Percentiles rank a stretch among this genome's conserved stretches.
Evolutionary conservation across 306 rosid genomes (phyloP).

Genomic region (Hippophae gyantsensis): DNA sequence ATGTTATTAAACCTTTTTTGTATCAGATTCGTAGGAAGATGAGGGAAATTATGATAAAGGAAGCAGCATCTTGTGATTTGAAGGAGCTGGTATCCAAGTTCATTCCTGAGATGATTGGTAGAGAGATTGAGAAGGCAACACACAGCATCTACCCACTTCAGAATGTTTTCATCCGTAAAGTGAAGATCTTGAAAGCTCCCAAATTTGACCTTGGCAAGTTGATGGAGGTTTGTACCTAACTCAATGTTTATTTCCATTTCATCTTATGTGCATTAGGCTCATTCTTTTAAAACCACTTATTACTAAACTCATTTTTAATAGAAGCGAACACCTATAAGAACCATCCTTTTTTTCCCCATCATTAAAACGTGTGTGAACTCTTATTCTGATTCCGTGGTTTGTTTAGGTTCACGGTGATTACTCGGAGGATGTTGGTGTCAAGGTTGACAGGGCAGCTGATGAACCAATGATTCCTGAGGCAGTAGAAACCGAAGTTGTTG

Average conservation of each 20-base stretch:
- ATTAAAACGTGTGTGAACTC: too few species aligned
- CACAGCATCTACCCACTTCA: slow-evolving; percentile 70
- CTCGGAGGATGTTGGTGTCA: slow-evolving; percentile 62
- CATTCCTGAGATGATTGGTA: slow-evolving; percentile 85
- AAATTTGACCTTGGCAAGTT: slow-evolving; percentile 88
- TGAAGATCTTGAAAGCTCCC: slow-evolving; percentile 89
- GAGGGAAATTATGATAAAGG: slow-evolving; percentile 78
- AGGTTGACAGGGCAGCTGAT: slow-evolving; percentile 82
- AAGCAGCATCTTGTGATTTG: slow-evolving; percentile 73
- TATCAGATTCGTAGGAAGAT: slow-evolving; percentile 83
- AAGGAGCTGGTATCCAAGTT: slow-evolving; percentile 86
- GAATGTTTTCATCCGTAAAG: slow-evolving; percentile 78
- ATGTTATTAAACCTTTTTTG: not conserved
- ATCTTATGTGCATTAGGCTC: not conserved
- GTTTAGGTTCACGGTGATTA: slow-evolving; percentile 78
- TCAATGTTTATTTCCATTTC: not conserved
- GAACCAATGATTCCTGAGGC: slow-evolving; percentile 39
- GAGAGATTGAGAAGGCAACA: slow-evolving; percentile 82
- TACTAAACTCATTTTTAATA: too few species aligned
- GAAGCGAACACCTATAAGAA: too few species aligned
- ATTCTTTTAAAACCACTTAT: not conserved
- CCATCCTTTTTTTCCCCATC: too few species aligned
- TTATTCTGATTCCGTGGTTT: not conserved
- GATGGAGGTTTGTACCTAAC: slow-evolving; percentile 56
- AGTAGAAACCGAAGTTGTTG: slow-evolving; percentile 54